Base-by-base conservation (phyloP, 169 alveolate genomes). In the Plasmodium fragile region DNA sequence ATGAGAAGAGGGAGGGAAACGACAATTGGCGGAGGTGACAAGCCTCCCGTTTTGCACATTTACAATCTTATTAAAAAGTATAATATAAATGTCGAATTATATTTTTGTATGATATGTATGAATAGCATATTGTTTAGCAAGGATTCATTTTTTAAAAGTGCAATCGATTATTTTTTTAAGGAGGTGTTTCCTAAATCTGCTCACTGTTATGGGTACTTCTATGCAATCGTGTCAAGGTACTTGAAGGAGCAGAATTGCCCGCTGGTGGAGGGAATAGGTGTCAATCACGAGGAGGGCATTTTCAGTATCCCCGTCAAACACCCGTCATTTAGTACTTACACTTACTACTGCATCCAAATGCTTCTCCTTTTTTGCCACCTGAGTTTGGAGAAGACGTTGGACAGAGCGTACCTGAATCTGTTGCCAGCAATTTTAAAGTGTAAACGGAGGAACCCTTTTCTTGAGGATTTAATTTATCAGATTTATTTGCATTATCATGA, bases 101-200 rank as follows among this genome's bases (percentile, higher is more conserved):
- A 89, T 72, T 89, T 89, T 65, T 53, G 81, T 72, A 89, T 89
- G 94, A 89, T 89, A 41, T 89, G 94, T 32, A 39, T 55, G 94
- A 89, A 89, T 32, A 59, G 90, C 69, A 59, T 89, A 79, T 36
- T 89, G 32, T 89, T 89, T 65, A 55, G 94, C 52, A 89, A 89
- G 78, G 94, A 89, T 59, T 69, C 52, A 8, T 80, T 89, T 89
- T 89, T 41, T 52, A 79, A 89, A 78, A 80, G 81, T 69, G 82
- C 83, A 8, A 79, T 89, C 28, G 90, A 89, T 59, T 79, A 89
- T 45, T 89, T 89, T 43, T 89, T 89, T 49, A 89, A 80, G 45
- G 55, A 89, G 32, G 83, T 89, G 1, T 59, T 89, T 28, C 45
- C 72, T 0, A 89, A 79, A 78, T 89, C 94, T n/a, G 6, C 28